Base-by-base conservation (phyloP, 1,284 basidiomycete genomes). In the Puccinia sorghi region DNA sequence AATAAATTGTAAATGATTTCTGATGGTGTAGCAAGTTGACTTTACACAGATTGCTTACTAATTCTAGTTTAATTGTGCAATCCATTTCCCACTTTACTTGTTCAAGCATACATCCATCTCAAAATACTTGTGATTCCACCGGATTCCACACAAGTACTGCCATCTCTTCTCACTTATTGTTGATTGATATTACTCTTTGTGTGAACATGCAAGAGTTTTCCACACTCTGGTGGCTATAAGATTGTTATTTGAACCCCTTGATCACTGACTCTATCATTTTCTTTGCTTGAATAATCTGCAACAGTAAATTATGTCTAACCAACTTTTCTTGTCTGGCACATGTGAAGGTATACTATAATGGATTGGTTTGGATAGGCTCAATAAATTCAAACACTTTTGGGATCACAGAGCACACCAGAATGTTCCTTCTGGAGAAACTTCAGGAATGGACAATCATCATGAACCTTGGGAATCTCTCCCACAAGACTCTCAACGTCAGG, bases 351-450 rank as follows among this genome's bases (percentile, higher is more conserved):
- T 67, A 48, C 41, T 67, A 17, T 66, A 39, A n/a, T 43, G 50
- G 32, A 59, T 59, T 59, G 57, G 32, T 32, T 61, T 25, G 25
- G 39, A 72, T 41, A 72, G 71, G 43, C 20, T 61, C 25, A 56
- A 61, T 9, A 72, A 72, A 59, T 27, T 72, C 41, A 56, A 72
- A 27, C 32, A 32, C 59, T 72, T 54, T 54, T 56, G 52, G 71
- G 71, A 72, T 59, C 71, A 54, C 43, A 56, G 43, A 27, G 32
- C 41, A 7, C 52, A 72, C 39, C 71, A 57, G 56, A 27, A 71
- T 50, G 9, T 22, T 67, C 64, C 64, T 67, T 48, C 64, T 67
- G 43, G 64, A 17, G 37, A 67, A 48, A 43, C 41, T 67, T 43
- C 41, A 9, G n/a, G 20, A 37, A 27, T 3, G 9, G 57, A 61